These are phyloP conservation scores for Pleurotus giganteus DNA, from an alignment of 768 basidiomycete genomes.

Conservation along the genomic window DNA sequence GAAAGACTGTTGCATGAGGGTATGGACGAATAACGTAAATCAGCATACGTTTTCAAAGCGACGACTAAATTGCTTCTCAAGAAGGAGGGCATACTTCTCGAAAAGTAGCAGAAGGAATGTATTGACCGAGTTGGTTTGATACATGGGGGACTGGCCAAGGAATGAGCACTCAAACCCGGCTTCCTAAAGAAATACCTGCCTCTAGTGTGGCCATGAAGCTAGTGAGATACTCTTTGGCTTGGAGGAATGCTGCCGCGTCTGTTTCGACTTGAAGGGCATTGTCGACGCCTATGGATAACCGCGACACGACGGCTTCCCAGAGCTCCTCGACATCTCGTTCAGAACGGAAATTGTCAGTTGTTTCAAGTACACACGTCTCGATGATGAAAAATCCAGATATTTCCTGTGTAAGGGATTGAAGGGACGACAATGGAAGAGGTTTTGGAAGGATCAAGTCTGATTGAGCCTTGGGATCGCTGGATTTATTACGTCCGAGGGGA, in stretches of 20 bases:
- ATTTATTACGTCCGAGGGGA: neutral
- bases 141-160: slow-evolving; percentile 70
- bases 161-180: neutral
- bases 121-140: slow-evolving; percentile 80
- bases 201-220: slow-evolving; percentile 91
- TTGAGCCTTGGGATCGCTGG: slow-evolving; percentile 67
- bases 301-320: slow-evolving; percentile 83
- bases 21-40: neutral
- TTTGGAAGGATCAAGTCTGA: slow-evolving; percentile 89
- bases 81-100: slow-evolving; percentile 80
- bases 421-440: slow-evolving; percentile 61
- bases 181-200: slow-evolving; percentile 39
- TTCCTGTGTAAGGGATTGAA: slow-evolving; percentile 83
- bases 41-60: slow-evolving; percentile 77
- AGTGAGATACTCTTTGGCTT: slow-evolving; percentile 79
- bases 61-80: slow-evolving; percentile 77
- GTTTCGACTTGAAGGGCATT: slow-evolving; percentile 68
- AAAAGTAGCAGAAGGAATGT: slow-evolving; percentile 85
- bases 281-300: slow-evolving; percentile 73
- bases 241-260: slow-evolving; percentile 79
- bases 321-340: slow-evolving; percentile 90
- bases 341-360: slow-evolving; percentile 87
- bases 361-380: slow-evolving; percentile 88
- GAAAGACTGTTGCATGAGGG: slow-evolving; percentile 1
- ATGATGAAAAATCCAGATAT: slow-evolving; percentile 98